Evolutionary conservation across 1,284 basidiomycete species (phyloP).

Genomic region (Ustilago lituana): DNA sequence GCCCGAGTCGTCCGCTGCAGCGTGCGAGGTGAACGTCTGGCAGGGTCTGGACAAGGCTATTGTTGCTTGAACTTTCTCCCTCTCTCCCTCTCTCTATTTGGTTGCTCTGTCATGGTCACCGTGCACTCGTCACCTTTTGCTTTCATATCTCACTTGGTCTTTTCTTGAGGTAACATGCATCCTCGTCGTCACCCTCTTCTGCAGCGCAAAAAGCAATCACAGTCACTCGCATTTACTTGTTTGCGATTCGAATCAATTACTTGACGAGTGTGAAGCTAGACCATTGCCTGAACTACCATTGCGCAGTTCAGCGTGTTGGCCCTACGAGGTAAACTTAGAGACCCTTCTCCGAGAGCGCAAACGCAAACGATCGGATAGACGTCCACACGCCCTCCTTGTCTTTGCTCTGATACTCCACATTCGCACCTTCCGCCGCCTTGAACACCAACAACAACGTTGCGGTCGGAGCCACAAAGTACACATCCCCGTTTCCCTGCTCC

Average conservation of each 20-base stretch:
- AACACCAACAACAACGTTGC: conserved; percentile 41
- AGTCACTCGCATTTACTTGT: too few relatives aligned
- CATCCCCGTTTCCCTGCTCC: conserved; percentile 6
- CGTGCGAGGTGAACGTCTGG: conserved; percentile 18
- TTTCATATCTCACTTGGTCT: too few relatives aligned
- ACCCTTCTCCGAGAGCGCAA: conserved; percentile 38
- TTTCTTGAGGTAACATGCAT: too few relatives aligned
- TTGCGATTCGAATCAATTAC: too few relatives aligned
- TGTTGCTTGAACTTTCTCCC: conserved; percentile 2
- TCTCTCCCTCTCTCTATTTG: not conserved
- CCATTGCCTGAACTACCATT: too few relatives aligned
- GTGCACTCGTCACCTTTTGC: not conserved
- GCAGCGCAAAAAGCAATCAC: too few relatives aligned
- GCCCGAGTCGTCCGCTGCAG: not conserved
- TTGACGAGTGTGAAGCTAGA: too few relatives aligned
- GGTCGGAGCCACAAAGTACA: conserved; percentile 32
- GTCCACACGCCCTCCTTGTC: conserved; percentile 46
- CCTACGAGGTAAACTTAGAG: conserved; percentile 9
- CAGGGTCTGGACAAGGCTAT: conserved; percentile 27
- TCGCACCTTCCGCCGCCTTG: conserved; percentile 27
- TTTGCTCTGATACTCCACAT: conserved; percentile 23
- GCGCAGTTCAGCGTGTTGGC: too few relatives aligned
- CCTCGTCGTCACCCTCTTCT: too few relatives aligned
- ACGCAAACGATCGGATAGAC: conserved; percentile 28
- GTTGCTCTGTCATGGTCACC: not conserved